A percentile compares a stretch with the other conserved stretches of the same genome.
Evolutionary conservation across 805 yeast genomes (phyloP).

Genomic region (Priceomyces medius): DNA sequence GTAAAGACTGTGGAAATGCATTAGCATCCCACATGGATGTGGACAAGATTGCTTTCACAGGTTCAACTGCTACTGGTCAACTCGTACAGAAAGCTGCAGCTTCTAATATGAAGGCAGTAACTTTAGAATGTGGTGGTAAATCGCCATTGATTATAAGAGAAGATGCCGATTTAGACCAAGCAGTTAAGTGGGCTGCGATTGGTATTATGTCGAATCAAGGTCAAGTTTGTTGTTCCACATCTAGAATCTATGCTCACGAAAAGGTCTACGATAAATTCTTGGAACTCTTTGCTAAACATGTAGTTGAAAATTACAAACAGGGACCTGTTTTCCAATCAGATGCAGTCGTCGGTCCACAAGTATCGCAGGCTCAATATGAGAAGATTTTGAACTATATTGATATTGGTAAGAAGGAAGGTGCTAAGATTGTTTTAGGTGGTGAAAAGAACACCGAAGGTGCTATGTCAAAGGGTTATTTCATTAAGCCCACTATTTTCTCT

Average conservation of each 20-base stretch:
- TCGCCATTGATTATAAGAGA: constrained; percentile 62
- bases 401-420: constrained; percentile 46
- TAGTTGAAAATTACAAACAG: constrained; percentile 50
- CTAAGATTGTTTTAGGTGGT: constrained; percentile 41
- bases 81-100: constrained; percentile 63
- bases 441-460: constrained; percentile 40
- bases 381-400: constrained; percentile 46
- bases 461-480: constrained; percentile 56
- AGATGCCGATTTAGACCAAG: constrained; percentile 65
- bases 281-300: constrained; percentile 42
- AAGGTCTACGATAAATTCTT: constrained; percentile 55
- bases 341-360: constrained; percentile 61
- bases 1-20: constrained; percentile 67
- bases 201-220: constrained; percentile 68
- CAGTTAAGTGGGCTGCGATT: constrained; percentile 65
- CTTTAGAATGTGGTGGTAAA: constrained; percentile 73
- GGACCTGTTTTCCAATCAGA: constrained; percentile 52
- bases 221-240: constrained; percentile 68
- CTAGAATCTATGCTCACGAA: constrained; percentile 60
- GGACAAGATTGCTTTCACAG: constrained; percentile 63
- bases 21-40: constrained; percentile 59
- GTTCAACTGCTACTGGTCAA: constrained; percentile 67
- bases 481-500: constrained; percentile 74
- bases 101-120: constrained; percentile 58
- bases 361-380: constrained; percentile 56